These are phyloP conservation scores for Fusarium longipes DNA, from an alignment of 2,329 filamentous ascomycete genomes.

Conservation along the genomic window DNA sequence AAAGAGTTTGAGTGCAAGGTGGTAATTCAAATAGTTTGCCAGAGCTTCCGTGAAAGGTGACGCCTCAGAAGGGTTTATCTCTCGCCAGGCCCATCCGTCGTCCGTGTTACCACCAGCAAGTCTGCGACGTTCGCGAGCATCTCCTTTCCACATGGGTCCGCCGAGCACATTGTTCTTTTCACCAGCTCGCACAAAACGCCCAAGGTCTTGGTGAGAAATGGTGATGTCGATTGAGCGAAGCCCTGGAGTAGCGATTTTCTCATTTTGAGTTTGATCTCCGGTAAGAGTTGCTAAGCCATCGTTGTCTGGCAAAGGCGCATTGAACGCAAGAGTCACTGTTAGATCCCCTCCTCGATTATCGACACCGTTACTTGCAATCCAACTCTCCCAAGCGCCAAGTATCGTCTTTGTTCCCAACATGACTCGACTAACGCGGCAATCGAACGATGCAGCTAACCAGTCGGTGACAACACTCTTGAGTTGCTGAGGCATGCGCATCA, in stretches of 20 bases:
- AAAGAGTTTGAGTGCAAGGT: conserved; percentile 66
- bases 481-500: conserved; percentile 66
- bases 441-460: conserved; percentile 65
- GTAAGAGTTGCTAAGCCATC: conserved; percentile 16
- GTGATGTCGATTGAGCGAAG: conserved; percentile 63
- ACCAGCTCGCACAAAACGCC: conserved; percentile 59
- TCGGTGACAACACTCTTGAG: conserved; percentile 62
- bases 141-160: conserved; percentile 46
- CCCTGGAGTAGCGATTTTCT: conserved; percentile 41
- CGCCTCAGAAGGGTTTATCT: conserved; percentile 28
- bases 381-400: conserved; percentile 62
- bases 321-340: conserved; percentile 63
- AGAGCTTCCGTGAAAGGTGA: conserved; percentile 63
- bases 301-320: conserved; percentile 51
- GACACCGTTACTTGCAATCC: conserved; percentile 57
- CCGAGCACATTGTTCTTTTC: conserved; percentile 25
- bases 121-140: conserved; percentile 55
- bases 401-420: conserved; percentile 63
- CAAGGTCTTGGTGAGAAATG: conserved; percentile 60
- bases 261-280: conserved; percentile 28
- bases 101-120: conserved; percentile 61
- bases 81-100: conserved; percentile 65
- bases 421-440: conserved; percentile 65
- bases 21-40: conserved; percentile 61
- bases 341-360: conserved; percentile 56